phyloP scores from a whole-genome alignment of 2,329 filamentous ascomycete species.

The Verticillium nubilum region DNA sequence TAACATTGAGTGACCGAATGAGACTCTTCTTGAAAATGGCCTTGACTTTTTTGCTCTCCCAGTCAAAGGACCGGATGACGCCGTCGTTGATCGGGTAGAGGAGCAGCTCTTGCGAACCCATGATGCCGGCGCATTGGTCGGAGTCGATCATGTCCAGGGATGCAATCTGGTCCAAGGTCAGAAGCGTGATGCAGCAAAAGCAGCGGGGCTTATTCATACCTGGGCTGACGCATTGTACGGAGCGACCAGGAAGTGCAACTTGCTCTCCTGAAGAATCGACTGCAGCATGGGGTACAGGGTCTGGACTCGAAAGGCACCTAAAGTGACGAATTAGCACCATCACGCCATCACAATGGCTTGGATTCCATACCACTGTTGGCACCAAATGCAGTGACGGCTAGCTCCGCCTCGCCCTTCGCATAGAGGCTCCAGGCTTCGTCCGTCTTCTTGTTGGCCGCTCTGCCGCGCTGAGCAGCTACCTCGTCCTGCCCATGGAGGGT shows the following conservation, averaged over 20 bases:
- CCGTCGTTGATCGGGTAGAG: conserved; percentile 78
- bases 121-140: conserved; percentile 68
- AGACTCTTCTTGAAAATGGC: conserved; percentile 62
- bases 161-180: conserved; percentile 53
- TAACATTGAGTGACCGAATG: conserved; percentile 60
- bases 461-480: conserved; percentile 57
- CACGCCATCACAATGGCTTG: conserved; percentile 4
- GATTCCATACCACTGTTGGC: conserved; percentile 58
- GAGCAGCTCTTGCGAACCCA: conserved; percentile 79
- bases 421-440: conserved; percentile 84
- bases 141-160: conserved; percentile 67
- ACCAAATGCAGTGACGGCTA: conserved; percentile 83
- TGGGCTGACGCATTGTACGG: conserved; percentile 86
- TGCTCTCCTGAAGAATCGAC: conserved; percentile 61
- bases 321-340: conserved; percentile 3
- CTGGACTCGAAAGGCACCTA: conserved; percentile 66
- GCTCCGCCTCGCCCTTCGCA: conserved; percentile 69
- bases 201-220: conserved; percentile 38
- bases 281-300: conserved; percentile 75
- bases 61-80: conserved; percentile 63
- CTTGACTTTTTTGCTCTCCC: conserved; percentile 60
- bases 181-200: conserved; percentile 5
- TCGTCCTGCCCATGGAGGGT: conserved; percentile 72
- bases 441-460: conserved; percentile 63
- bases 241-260: conserved; percentile 72